phyloP scores from a whole-genome alignment of 1,139 yeast species.

The Pichia norvegensis region DNA sequence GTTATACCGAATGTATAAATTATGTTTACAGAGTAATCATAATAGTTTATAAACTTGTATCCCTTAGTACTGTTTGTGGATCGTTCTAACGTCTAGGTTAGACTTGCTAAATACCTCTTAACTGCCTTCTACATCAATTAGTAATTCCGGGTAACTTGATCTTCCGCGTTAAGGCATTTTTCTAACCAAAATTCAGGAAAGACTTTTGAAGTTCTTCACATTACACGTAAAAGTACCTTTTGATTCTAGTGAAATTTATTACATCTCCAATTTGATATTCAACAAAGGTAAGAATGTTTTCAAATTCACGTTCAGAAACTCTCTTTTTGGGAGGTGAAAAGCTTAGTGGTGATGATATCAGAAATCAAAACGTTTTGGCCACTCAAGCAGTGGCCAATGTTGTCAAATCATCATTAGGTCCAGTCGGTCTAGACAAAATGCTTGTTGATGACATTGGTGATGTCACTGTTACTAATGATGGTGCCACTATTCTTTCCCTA shows the following conservation, averaged over 20 bases:
- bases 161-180: background rate
- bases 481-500: conserved; percentile 87
- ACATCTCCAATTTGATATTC: background rate
- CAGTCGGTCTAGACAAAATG: conserved; percentile 98
- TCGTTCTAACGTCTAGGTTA: no score
- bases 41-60: no score
- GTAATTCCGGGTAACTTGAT: background rate
- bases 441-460: conserved; percentile 98
- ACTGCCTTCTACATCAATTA: no score
- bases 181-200: background rate
- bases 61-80: no score
- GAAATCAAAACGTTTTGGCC: conserved; percentile 93
- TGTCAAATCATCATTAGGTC: conserved; percentile 93
- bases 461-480: conserved; percentile 97
- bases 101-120: no score
- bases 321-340: conserved; percentile 94
- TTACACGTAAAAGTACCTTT: background rate
- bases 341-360: conserved; percentile 90
- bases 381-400: conserved; percentile 97
- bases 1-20: background rate
- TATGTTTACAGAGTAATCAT: background rate
- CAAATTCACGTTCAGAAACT: conserved; percentile 82
- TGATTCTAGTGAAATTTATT: no score
- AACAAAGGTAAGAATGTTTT: conserved; percentile 33
- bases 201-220: background rate